Percentiles rank a stretch among this genome's conserved stretches.
These are phyloP conservation scores for Chalciporus piperatus DNA, from an alignment of 768 basidiomycete genomes.

Conservation along the genomic window DNA sequence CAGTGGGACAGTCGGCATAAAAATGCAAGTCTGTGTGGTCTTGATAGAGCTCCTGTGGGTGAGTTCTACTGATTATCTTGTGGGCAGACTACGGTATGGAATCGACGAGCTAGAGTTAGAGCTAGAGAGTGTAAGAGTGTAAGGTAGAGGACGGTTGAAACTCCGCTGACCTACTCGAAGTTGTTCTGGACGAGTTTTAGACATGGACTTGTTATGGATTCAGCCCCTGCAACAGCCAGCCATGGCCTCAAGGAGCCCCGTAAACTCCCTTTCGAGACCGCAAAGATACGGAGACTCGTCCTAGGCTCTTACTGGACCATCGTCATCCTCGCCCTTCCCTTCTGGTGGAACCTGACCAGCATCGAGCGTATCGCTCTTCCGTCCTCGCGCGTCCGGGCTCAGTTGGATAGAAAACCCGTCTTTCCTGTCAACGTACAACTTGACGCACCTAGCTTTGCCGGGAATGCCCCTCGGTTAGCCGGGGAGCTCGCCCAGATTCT, in stretches of 20 bases:
- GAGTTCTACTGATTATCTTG: slow-evolving; percentile 10
- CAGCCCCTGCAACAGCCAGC: slow-evolving; percentile 8
- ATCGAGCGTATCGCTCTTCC: slow-evolving; percentile 83
- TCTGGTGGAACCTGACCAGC: slow-evolving; percentile 94
- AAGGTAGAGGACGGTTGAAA: slow-evolving; percentile 31
- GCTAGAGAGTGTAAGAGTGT: slow-evolving; percentile 12
- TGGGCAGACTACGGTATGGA: not conserved
- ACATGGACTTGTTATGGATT: slow-evolving; percentile 21
- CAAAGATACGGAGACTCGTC: slow-evolving; percentile 52
- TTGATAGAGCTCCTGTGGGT: not conserved
- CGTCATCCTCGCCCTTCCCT: slow-evolving; percentile 74
- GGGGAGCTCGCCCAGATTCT: slow-evolving; percentile 29
- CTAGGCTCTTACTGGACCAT: slow-evolving; percentile 76
- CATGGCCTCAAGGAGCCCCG: slow-evolving; percentile 43
- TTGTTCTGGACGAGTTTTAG: slow-evolving; percentile 5
- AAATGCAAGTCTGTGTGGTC: slow-evolving; percentile 2
- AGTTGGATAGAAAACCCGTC: slow-evolving; percentile 42
- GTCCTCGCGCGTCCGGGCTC: slow-evolving; percentile 50
- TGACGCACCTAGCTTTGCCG: slow-evolving; percentile 25
- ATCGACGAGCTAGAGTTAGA: slow-evolving; percentile 3
- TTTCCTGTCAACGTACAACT: slow-evolving; percentile 46
- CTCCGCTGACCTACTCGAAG: slow-evolving; percentile 26
- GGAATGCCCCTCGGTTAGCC: slow-evolving; percentile 14
- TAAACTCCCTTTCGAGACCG: slow-evolving; percentile 50
- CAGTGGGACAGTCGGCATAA: slow-evolving; percentile 3